Conservation (phyloP, 2,329 filamentous ascomycete species). For the Neophaeococcomyces aloes region DNA sequence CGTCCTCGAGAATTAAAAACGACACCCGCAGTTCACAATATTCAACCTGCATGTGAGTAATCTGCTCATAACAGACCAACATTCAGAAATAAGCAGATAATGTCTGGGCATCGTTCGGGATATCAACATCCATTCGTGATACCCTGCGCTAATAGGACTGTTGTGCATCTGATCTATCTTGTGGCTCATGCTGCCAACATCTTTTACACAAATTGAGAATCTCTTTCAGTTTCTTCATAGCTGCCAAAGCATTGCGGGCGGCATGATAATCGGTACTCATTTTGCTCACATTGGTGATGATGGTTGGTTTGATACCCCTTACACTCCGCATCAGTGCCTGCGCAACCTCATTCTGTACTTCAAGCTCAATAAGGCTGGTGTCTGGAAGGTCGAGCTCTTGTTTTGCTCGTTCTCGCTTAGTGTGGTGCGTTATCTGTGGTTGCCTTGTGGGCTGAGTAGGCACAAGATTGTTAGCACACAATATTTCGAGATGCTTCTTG, state of each 20-base stretch:
- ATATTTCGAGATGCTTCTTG: background rate
- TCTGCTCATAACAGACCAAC: no score
- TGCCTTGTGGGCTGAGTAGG: background rate
- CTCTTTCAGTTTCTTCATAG: background rate
- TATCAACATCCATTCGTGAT: no score
- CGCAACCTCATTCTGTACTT: background rate
- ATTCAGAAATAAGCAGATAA: no score
- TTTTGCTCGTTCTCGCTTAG: background rate
- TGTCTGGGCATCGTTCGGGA: no score
- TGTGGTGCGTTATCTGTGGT: background rate
- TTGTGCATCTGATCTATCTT: background rate
- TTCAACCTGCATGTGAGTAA: no score
- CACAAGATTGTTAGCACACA: background rate
- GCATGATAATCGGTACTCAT: background rate
- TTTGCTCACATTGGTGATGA: background rate
- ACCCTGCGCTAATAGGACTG: no score
- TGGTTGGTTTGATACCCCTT: background rate
- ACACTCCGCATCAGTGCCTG: background rate
- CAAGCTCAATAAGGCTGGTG: background rate
- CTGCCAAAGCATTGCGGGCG: background rate
- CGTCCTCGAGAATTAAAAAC: no score
- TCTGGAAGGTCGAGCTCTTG: background rate
- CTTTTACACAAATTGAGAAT: background rate
- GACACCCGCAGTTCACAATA: no score
- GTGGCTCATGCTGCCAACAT: background rate